Evolutionary conservation across 805 yeast species (phyloP), one percentile per base, ranked within the genome.

Genomic region (Metschnikowia baotianmanensis): DNA sequence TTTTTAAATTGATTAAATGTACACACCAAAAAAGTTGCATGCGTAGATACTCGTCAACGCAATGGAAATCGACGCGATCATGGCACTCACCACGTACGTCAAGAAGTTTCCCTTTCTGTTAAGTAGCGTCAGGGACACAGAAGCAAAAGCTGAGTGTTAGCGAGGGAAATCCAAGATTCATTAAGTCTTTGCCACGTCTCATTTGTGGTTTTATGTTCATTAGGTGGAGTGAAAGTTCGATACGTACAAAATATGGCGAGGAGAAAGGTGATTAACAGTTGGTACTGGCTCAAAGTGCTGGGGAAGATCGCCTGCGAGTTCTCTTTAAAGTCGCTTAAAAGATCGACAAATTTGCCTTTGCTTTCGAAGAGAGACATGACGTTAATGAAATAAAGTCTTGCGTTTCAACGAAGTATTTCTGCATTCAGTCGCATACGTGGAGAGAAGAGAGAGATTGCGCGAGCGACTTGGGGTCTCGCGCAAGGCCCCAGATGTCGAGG

Each of bases 11-110:
- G 9, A 32, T 21, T 53, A 69, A 39, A 69, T 63, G 46, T 69
- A 69, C 2, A 70, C 75, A 16, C 75, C 75, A 31, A 69, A 68
- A 46, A 53, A 65, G 53, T 69, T 70, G 41, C 71, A 59, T 10
- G 65, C 55, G 47, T 61, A 59, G n/a, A 69, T 50, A 3, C 67
- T 50, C 8, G 68, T 62, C 38, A 63, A 56, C 1, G 71, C 74
- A 37, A 70, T 56, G 15, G 72, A 55, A 11, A 61, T 32, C 12
- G 71, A 63, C 8, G 73, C 71, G 40, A 67, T 49, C 15, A 57
- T 29, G 6, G 70, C 62, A 43, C 61, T 56, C 34, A 53, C 31
- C 23, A 65, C 43, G 50, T 55, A 70, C 29, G 38, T 42, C 36
- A 34, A 34, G 20, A 42, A 20, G 22, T 36, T 42, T 19, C 46